Base-by-base conservation (phyloP, 2,329 filamentous ascomycete species). In the Decorospora gaudefroyi region DNA sequence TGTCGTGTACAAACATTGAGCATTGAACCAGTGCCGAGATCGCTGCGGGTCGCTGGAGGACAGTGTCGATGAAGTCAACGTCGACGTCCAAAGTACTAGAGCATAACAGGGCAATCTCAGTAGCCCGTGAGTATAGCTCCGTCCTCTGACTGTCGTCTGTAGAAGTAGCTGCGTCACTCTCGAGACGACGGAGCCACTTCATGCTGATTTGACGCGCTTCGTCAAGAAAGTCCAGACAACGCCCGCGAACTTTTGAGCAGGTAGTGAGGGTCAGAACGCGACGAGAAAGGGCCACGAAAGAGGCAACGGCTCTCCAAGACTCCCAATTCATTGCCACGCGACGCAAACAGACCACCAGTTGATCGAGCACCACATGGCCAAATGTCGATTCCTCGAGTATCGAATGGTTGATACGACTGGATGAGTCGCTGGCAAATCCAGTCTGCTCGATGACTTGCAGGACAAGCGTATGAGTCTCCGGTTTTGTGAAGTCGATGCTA, bases 371-470 rank as follows among this genome's bases (percentile, higher is more conserved):
- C 1, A 27, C 29, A 5, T 15, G 4, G 19, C 51, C 60, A 46
- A 78, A 76, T 0, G 11, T 5, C 4, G 59, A 30, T 9, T 75
- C 64, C 1, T 46, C 27, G 1, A 77, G 49, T 22, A 70, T 53
- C 1, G 26, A 10, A 51, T 80, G 77, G 0, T 56, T 49, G 6
- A 59, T 55, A 21, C 77, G 57, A 12, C 8, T 55, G 38, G 4
- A 60, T 39, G 28, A 30, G 1, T 23, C 43, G 0, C 53, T 30
- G 3, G 45, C 28, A 2, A 72, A 69, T 0, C 82, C 77, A 2
- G 70, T 71, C 59, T 83, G 76, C 51, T 73, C 70, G 6, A 74
- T 69, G 0, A 72, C 68, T 48, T 86, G 82, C 3, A 74, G 55
- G 1, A 83, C 40, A 0, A 83, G 57, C 2, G 75, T 47, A 3